A percentile compares a stretch with the other conserved stretches of the same genome.
These are phyloP conservation scores for Penicillium concentricum DNA, from an alignment of 2,329 filamentous ascomycete genomes.

Conservation along the genomic window DNA sequence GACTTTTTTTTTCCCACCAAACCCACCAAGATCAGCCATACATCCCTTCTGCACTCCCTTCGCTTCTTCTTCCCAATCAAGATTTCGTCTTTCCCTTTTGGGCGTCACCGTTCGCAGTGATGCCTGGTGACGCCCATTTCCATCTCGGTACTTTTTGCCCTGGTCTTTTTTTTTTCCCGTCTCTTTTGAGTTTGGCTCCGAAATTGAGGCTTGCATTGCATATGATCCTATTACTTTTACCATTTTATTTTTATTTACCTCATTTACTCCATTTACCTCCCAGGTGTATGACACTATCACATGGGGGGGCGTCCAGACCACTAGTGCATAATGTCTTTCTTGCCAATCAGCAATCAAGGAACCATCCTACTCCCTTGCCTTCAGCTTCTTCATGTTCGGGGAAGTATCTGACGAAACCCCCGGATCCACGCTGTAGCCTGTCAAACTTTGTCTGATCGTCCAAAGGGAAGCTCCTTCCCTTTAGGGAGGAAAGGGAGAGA, in stretches of 20 bases:
- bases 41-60: conserved; percentile 1
- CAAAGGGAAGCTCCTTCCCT: background rate
- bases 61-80: background rate
- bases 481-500: conserved; percentile 6
- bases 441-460: conserved; percentile 4
- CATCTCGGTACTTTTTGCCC: background rate
- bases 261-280: no score
- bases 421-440: conserved; percentile 7
- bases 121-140: background rate
- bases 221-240: background rate
- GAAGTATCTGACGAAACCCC: background rate
- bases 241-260: background rate
- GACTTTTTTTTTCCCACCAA: background rate
- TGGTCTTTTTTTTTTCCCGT: background rate
- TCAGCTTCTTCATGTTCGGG: conserved; percentile 13
- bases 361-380: conserved; percentile 9
- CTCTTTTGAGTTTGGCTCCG: background rate
- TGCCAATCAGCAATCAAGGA: conserved; percentile 15
- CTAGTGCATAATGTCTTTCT: conserved; percentile 4
- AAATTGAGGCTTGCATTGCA: conserved; percentile 3
- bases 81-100: background rate
- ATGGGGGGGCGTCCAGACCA: background rate
- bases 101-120: background rate
- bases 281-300: conserved; percentile 18
- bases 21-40: background rate